Evolutionary conservation across 2,329 filamentous ascomycete species (phyloP), one percentile per base, ranked within the genome.

Genomic region (Aspergillus puulaauensis): DNA sequence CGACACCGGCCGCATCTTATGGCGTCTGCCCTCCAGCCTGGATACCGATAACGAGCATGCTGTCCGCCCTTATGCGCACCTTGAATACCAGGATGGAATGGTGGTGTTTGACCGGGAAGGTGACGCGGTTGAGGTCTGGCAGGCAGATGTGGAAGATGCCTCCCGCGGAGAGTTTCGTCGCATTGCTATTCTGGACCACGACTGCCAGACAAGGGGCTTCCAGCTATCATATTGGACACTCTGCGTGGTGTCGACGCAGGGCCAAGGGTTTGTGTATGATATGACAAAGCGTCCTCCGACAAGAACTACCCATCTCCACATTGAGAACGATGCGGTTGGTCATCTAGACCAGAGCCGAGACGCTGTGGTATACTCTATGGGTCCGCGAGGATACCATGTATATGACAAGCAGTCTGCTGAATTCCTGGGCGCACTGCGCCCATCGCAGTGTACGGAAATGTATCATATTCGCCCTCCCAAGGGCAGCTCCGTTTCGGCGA

Each of bases 1-100:
- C 75, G 78, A 80, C 46, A 71, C 72, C 15, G 77, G 77, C 11
- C 57, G 60, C 4, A 64, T 73, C 15, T 64, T 81, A 6, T 80
- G 77, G 75, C 64, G 62, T 24, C 68, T 72, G 2, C 70, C 70
- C 23, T 68, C 70, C 2, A 63, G 64, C 37, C 56, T 64, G 21
- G 64, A 69, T 52, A 61, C 43, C 19, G 65, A 68, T 17, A 24
- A 44, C 11, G 55, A 62, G 21, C 58, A 73, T 11, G 67, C 69
- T 0, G 77, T 80, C 33, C 70, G 76, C 12, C 71, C 74, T 4
- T 79, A 75, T 55, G 79, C 78, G 1, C 79, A 80, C 65, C 64
- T 81, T 11, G 78, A 81, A 53, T 81, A 81, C 54, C 71, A 79
- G 56, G 73, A 79, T 64, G 78, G 78, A 11, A 76, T 73, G 49